Percentiles rank a stretch among this genome's conserved stretches.
Conservation (phyloP, 352 stramenopile species). For the Phytophthora kernoviae region DNA sequence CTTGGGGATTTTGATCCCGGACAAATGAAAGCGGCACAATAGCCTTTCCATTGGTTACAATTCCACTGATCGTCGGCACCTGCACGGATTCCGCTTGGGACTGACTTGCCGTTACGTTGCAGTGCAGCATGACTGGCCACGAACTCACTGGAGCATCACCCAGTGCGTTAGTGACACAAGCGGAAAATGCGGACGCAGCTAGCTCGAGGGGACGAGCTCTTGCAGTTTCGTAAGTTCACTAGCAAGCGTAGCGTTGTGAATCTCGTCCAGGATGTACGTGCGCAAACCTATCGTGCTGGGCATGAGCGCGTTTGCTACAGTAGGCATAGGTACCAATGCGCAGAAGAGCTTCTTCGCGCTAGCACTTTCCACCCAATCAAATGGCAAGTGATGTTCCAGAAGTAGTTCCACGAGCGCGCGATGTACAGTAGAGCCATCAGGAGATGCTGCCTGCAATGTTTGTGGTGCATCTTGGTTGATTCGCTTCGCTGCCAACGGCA, state of each 20-base stretch:
- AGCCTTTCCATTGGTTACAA: conserved; percentile 44
- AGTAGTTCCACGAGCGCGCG: conserved; percentile 58
- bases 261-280: conserved; percentile 44
- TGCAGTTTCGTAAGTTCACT: conserved; percentile 45
- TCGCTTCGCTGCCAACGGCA: conserved; percentile 29
- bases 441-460: background rate
- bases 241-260: conserved; percentile 35
- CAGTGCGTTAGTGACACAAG: conserved; percentile 7
- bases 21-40: conserved; percentile 40
- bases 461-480: conserved; percentile 13
- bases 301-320: conserved; percentile 24
- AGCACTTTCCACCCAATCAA: conserved; percentile 63
- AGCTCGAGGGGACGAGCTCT: conserved; percentile 33
- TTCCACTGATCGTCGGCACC: conserved; percentile 37
- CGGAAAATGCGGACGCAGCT: conserved; percentile 11
- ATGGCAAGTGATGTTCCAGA: conserved; percentile 68
- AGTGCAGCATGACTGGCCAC: conserved; percentile 48
- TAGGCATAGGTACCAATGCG: conserved; percentile 20
- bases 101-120: conserved; percentile 21
- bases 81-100: conserved; percentile 2
- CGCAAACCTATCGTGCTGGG: conserved; percentile 44
- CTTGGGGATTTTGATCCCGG: conserved; percentile 25
- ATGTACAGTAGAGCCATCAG: conserved; percentile 28
- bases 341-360: conserved; percentile 59
- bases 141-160: conserved; percentile 7